Conservation (phyloP, 805 yeast species). For the Naumovozyma baii region DNA sequence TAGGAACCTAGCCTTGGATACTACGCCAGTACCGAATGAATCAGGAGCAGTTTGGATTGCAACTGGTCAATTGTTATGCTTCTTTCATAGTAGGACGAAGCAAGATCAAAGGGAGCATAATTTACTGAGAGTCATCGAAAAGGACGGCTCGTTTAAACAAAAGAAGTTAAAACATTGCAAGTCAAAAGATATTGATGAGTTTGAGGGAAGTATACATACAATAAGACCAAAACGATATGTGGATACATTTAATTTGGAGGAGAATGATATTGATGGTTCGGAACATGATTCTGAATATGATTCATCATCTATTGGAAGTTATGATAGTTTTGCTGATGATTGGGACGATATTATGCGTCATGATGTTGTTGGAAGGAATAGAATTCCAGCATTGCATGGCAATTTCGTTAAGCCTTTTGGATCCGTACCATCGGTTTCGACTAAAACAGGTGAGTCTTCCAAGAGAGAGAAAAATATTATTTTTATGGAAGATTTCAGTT, state of each 20-base stretch:
- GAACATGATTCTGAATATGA: conserved; percentile 22
- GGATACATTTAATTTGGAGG: conserved; percentile 19
- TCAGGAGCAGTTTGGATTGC: conserved; percentile 89
- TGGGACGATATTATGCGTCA: conserved; percentile 56
- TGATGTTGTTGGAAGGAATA: conserved; percentile 40
- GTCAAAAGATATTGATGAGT: conserved; percentile 1
- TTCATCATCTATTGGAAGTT: conserved; percentile 24
- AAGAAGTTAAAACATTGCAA: conserved; percentile 2
- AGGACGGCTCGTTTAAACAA: conserved; percentile 18
- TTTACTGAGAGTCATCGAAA: conserved; percentile 17
- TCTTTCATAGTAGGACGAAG: conserved; percentile 53
- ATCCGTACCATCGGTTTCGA: conserved; percentile 19
- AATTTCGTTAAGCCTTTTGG: conserved; percentile 21
- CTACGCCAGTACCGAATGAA: conserved; percentile 85
- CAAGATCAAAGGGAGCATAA: conserved; percentile 32
- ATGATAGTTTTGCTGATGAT: conserved; percentile 56
- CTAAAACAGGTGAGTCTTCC: conserved; percentile 18
- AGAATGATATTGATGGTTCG: conserved; percentile 5
- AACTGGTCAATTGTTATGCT: conserved; percentile 71
- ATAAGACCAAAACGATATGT: conserved; percentile 28
- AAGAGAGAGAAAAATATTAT: conserved; percentile 45
- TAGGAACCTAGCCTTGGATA: conserved; percentile 40
- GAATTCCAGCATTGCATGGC: conserved; percentile 40
- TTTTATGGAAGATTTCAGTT: conserved; percentile 51
- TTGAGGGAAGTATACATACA: conserved; percentile 3